Conservation (phyloP, 768 basidiomycete species). For the Trametes meyenii region DNA sequence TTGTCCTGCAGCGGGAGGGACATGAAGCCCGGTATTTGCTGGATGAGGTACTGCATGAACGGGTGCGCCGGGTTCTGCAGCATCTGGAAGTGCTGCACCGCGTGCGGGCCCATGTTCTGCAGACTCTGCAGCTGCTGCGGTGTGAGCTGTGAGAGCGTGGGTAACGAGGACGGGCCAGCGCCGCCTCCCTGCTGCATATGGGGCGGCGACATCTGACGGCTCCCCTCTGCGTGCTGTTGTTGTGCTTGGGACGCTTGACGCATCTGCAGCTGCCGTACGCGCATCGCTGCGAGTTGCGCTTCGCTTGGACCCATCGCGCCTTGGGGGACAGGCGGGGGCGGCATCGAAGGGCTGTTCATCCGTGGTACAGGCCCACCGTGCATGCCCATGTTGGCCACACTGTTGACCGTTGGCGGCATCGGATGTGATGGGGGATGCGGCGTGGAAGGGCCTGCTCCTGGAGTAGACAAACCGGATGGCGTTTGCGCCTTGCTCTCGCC, state of each 20-base stretch:
- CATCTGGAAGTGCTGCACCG: conserved; percentile 50
- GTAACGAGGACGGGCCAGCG: conserved; percentile 23
- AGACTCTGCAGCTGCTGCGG: conserved; percentile 4
- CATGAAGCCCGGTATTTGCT: conserved; percentile 56
- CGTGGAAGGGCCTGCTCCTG: conserved; percentile 19
- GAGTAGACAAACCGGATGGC: conserved; percentile 30
- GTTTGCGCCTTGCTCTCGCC: conserved; percentile 58
- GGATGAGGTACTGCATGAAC: conserved; percentile 56
- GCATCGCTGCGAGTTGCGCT: conserved; percentile 35
- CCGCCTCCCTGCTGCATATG: conserved; percentile 1
- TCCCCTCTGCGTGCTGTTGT: conserved; percentile 23
- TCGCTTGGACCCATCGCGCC: conserved; percentile 33
- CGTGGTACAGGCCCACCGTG: conserved; percentile 13
- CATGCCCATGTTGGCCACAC: not conserved
- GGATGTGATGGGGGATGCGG: conserved; percentile 23
- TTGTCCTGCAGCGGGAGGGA: conserved; percentile 54
- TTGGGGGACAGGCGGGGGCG: conserved; percentile 36
- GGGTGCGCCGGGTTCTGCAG: conserved; percentile 60
- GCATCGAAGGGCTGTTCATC: conserved; percentile 31
- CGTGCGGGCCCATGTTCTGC: conserved; percentile 33
- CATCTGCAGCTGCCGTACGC: conserved; percentile 38
- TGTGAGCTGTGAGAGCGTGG: conserved; percentile 24
- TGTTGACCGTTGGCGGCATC: conserved; percentile 1
- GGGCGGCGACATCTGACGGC: conserved; percentile 28
- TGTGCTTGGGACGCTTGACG: conserved; percentile 33